phyloP scores from a whole-genome alignment of 441 rosid species.

The Melianthus villosus region DNA sequence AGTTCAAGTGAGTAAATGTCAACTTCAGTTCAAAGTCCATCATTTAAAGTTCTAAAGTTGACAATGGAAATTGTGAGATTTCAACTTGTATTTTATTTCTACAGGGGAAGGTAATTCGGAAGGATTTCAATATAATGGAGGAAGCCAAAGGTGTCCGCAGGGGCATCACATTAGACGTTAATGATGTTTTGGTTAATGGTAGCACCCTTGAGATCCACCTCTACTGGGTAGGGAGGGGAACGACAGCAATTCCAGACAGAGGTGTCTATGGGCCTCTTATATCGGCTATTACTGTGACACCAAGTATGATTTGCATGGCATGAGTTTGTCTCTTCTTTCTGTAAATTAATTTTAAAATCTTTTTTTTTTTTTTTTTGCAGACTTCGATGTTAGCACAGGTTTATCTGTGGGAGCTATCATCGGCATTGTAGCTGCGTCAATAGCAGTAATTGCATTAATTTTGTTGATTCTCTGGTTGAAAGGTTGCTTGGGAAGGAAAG shows the following conservation, averaged over 20 bases:
- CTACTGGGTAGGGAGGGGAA: conserved; percentile 74
- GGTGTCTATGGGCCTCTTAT: conserved; percentile 83
- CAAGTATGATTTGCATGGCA: conserved; percentile 16
- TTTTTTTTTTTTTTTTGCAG: conserved; percentile 17
- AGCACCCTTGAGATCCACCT: conserved; percentile 66
- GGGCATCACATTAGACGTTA: conserved; percentile 10
- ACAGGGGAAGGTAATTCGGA: conserved; percentile 36
- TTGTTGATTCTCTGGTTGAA: conserved; percentile 2
- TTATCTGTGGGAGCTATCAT: conserved; percentile 48
- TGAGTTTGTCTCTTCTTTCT: not conserved
- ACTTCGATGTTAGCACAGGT: conserved; percentile 41
- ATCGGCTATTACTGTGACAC: conserved; percentile 59
- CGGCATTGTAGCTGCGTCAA: conserved; percentile 25
- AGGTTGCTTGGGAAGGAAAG: conserved; percentile 4
- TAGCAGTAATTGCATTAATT: conserved; percentile 1
- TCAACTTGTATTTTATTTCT: not conserved
- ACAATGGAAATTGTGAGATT: not conserved
- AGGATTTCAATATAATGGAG: conserved; percentile 44
- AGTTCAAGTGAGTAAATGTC: conserved; percentile 41
- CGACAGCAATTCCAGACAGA: conserved; percentile 37
- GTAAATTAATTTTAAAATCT: not conserved
- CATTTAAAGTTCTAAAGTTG: not conserved
- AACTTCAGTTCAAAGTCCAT: not conserved
- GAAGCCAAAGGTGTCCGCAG: conserved; percentile 47
- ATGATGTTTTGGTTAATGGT: conserved; percentile 24